These are phyloP conservation scores for Tricholoma matsutake DNA, from an alignment of 768 basidiomycete genomes.

Conservation along the genomic window DNA sequence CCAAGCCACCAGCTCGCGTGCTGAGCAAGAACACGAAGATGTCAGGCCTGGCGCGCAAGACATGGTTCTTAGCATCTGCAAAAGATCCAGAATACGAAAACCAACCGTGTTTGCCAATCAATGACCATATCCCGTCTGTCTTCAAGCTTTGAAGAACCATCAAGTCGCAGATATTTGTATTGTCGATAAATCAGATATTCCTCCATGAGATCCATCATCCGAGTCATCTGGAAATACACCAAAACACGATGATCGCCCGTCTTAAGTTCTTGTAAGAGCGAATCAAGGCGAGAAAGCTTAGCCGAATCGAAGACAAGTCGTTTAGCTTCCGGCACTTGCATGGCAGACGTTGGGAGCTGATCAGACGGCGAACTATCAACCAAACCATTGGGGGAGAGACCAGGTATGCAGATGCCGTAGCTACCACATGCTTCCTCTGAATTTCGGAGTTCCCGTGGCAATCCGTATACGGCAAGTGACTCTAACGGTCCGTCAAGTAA, in stretches of 20 bases:
- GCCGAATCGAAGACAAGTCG: conserved; percentile 95
- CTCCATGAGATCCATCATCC: conserved; percentile 99
- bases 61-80: not conserved
- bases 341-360: conserved; percentile 77
- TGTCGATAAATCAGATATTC: conserved; percentile 97
- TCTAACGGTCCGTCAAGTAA: conserved; percentile 69
- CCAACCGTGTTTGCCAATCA: conserved; percentile 95
- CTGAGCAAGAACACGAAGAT: conserved; percentile 89
- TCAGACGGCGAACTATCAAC: conserved; percentile 59
- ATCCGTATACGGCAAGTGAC: conserved; percentile 76
- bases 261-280: conserved; percentile 89
- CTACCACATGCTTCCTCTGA: conserved; percentile 45
- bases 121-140: conserved; percentile 99
- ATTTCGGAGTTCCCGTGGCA: conserved; percentile 66
- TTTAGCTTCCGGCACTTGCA: conserved; percentile 94
- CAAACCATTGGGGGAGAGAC: conserved; percentile 64
- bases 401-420: conserved; percentile 53
- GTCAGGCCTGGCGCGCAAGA: conserved; percentile 54
- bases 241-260: conserved; percentile 89
- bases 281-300: conserved; percentile 89
- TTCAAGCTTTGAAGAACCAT: conserved; percentile 92
- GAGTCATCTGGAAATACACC: conserved; percentile 99
- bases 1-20: conserved; percentile 93
- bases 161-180: conserved; percentile 90
- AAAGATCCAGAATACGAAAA: conserved; percentile 1